Evolutionary conservation across 306 rosid genomes (phyloP), one percentile per base, ranked within the genome.

Genomic region (Oemleria cerasiformis): DNA sequence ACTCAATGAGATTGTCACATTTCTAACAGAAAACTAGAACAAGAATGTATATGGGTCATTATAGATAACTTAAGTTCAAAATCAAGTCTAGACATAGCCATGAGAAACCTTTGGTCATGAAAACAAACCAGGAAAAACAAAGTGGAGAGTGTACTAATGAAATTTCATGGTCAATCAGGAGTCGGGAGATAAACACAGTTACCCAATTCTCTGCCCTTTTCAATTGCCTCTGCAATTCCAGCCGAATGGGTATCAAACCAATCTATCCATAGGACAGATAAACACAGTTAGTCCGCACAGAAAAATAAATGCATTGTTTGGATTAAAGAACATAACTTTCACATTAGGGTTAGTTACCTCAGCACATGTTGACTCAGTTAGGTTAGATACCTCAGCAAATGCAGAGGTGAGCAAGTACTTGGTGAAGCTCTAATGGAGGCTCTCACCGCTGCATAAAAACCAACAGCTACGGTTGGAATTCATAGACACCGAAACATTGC

Each of bases 341-440:
- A 62, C 1, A 4, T 34, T 8, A 65, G 55, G 62, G 63, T 66
- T 65, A 60, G 21, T 69, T 59, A 7, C 16, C 6, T 17, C 9
- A 72, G 49, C 57, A 58, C 17, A 41, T 63, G 76, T 44, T 71
- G 10, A 58, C 57, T 12, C 65, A 78, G 79, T 82, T 74, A 80
- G 83, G 83, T 87, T 81, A 85, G 89, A 80, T 87, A 85, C 92
- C 89, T 81, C 88, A 70, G 84, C 84, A 67, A 62, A 62, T 62
- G 79, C 82, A 84, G 82, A 77, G 85, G 82, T 64, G 55, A 55
- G 72, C 67, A 55, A 65, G 66, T 42, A 20, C 74, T 68, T 74
- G 84, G 81, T 75, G 80, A 83, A 80, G 78, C 85, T 77, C 79
- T 64, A 79, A 69, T 55, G 78, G 62, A 73, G 74, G 75, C 73